Evolutionary conservation across 1,284 basidiomycete genomes (phyloP).

Genomic region (Taiwanofungus camphoratus): DNA sequence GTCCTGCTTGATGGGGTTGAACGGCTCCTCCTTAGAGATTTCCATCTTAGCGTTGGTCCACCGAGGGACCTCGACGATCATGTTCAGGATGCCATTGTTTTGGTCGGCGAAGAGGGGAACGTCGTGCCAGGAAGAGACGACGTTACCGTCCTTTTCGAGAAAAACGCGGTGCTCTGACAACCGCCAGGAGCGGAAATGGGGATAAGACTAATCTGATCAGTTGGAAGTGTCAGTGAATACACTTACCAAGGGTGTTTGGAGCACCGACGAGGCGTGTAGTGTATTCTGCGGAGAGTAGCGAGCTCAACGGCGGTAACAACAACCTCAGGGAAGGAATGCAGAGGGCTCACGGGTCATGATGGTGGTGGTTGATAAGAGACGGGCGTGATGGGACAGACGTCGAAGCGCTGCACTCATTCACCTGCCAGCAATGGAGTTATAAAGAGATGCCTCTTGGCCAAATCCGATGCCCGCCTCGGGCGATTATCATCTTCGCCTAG

Average conservation of each 20-base stretch:
- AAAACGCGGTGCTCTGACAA: conserved; percentile 86
- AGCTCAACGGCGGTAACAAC: conserved; percentile 12
- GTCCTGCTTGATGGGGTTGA: conserved; percentile 99
- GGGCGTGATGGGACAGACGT: conserved; percentile 56
- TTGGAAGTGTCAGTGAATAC: background rate
- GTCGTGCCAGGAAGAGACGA: conserved; percentile 93
- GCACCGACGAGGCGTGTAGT: conserved; percentile 78
- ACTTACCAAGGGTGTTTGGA: conserved; percentile 86
- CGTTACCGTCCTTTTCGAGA: conserved; percentile 84
- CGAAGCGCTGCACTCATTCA: conserved; percentile 27
- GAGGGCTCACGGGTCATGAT: conserved; percentile 59
- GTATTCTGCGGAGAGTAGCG: conserved; percentile 47
- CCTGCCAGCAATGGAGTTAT: conserved; percentile 13
- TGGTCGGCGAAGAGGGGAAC: conserved; percentile 95
- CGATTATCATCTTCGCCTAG: background rate
- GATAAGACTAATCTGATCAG: conserved; percentile 5
- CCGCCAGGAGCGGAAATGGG: conserved; percentile 11
- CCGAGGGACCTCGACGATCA: conserved; percentile 97
- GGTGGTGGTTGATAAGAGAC: conserved; percentile 44
- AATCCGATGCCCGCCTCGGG: background rate
- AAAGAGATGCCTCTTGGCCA: conserved; percentile 1
- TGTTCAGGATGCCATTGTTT: conserved; percentile 92
- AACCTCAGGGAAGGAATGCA: conserved; percentile 34
- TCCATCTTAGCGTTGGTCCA: conserved; percentile 99
- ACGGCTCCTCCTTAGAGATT: conserved; percentile 93